phyloP scores from a whole-genome alignment of 116 monocot genomes.

The Trichopus zeylanicus region DNA sequence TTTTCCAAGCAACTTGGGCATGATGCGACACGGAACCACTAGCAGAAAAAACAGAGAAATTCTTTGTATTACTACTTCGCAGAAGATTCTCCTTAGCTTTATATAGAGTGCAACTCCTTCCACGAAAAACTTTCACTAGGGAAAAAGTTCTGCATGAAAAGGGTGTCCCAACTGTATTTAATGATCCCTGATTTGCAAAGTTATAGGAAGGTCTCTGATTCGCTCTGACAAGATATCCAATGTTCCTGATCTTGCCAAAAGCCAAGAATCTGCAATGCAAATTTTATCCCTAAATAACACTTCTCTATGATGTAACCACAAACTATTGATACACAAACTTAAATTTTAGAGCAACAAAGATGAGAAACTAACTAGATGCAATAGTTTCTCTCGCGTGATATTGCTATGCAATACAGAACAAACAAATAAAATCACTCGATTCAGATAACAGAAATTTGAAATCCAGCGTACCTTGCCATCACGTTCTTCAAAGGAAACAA shows the following conservation, averaged over 20 bases:
- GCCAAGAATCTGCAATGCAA: slow-evolving; percentile 31
- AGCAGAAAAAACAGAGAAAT: slow-evolving; percentile 24
- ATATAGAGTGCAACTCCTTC: slow-evolving; percentile 6
- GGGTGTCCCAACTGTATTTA: slow-evolving; percentile 6
- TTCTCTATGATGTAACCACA: neutral
- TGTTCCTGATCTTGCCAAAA: slow-evolving; percentile 24
- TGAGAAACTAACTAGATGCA: neutral
- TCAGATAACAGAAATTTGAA: no score
- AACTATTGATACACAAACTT: neutral
- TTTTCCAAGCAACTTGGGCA: slow-evolving; percentile 48
- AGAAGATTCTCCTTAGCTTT: slow-evolving; percentile 19
- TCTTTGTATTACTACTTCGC: slow-evolving; percentile 7
- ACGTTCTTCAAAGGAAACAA: no score
- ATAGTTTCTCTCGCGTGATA: neutral
- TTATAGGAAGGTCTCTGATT: slow-evolving; percentile 7
- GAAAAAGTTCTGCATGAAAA: slow-evolving; percentile 24
- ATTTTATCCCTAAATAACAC: neutral
- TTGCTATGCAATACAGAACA: neutral
- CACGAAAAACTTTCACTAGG: slow-evolving; percentile 13
- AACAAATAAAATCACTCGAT: no score
- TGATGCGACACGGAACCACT: slow-evolving; percentile 18
- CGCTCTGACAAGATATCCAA: slow-evolving; percentile 8
- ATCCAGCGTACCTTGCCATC: no score
- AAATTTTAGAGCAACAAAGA: neutral
- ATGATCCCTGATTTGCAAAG: slow-evolving; percentile 9